These are phyloP conservation scores for Phalaenopsis hybrid DNA, from an alignment of 116 monocot species.

Conservation along the genomic window DNA sequence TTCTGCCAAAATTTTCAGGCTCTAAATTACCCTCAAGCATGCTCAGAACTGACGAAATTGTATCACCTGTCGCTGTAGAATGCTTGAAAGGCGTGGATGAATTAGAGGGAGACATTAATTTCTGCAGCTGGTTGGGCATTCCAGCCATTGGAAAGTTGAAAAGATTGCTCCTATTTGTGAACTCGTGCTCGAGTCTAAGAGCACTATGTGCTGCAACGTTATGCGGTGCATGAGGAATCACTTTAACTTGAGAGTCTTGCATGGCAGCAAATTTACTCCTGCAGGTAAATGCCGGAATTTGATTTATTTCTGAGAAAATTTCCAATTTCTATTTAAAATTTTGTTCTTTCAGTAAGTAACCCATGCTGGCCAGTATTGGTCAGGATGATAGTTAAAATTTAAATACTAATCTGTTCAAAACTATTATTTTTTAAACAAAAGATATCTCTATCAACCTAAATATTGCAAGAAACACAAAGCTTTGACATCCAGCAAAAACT, in stretches of 20 bases:
- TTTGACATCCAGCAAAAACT: background rate
- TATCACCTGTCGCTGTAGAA: constrained; percentile 22
- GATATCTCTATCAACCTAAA: background rate
- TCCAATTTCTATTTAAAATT: background rate
- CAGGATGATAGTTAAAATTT: background rate
- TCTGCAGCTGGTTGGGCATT: constrained; percentile 18
- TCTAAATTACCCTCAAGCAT: constrained; percentile 51
- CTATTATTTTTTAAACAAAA: no score
- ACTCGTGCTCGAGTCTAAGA: constrained; percentile 12
- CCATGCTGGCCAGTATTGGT: background rate
- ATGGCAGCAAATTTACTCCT: constrained; percentile 46
- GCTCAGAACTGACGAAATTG: constrained; percentile 49
- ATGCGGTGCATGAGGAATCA: constrained; percentile 15
- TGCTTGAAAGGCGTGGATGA: constrained; percentile 34
- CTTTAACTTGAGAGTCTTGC: constrained; percentile 32
- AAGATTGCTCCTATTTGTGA: constrained; percentile 16
- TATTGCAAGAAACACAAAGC: background rate
- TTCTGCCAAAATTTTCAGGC: constrained; percentile 26
- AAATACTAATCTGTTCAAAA: no score
- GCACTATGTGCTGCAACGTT: constrained; percentile 5
- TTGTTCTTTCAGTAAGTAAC: background rate
- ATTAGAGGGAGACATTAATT: constrained; percentile 39
- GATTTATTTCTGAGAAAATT: background rate
- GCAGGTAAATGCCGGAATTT: constrained; percentile 11
- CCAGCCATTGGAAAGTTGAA: constrained; percentile 23